Evolutionary conservation across 1,284 basidiomycete genomes (phyloP).

Genomic region (Rhodotorula sp.): DNA sequence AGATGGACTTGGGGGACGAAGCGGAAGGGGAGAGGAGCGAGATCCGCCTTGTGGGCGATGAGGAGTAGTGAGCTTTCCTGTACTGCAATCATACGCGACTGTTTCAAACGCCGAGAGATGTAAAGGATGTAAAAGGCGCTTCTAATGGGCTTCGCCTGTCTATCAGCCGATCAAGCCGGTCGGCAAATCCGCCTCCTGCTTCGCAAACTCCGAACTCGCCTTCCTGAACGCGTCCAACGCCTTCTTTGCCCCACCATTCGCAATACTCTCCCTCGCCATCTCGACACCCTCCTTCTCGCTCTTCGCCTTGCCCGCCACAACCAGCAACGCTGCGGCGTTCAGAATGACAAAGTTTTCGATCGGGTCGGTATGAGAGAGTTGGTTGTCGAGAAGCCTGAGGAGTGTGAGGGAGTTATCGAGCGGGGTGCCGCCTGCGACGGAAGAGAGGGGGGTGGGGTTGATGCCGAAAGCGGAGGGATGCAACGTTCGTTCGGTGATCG

Average conservation of each 20-base stretch:
- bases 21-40: background rate
- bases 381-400: slow-evolving; percentile 58
- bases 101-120: no score
- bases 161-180: background rate
- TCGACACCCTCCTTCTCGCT: slow-evolving; percentile 70
- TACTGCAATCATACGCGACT: no score
- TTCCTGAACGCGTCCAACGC: slow-evolving; percentile 63
- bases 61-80: background rate
- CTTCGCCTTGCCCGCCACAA: slow-evolving; percentile 70
- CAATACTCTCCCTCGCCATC: slow-evolving; percentile 70
- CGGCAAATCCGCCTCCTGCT: background rate
- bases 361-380: slow-evolving; percentile 46
- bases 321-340: slow-evolving; percentile 77
- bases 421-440: slow-evolving; percentile 71
- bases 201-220: slow-evolving; percentile 45
- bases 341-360: slow-evolving; percentile 79
- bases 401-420: slow-evolving; percentile 71
- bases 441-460: slow-evolving; percentile 62
- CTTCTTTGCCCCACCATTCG: slow-evolving; percentile 69
- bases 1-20: background rate
- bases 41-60: background rate
- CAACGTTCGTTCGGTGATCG: slow-evolving; percentile 51
- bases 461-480: slow-evolving; percentile 68
- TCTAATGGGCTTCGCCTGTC: background rate
- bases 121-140: no score